These are phyloP conservation scores for Trichoderma sp. DNA, from an alignment of 2,329 filamentous ascomycete species.

Conservation along the genomic window DNA sequence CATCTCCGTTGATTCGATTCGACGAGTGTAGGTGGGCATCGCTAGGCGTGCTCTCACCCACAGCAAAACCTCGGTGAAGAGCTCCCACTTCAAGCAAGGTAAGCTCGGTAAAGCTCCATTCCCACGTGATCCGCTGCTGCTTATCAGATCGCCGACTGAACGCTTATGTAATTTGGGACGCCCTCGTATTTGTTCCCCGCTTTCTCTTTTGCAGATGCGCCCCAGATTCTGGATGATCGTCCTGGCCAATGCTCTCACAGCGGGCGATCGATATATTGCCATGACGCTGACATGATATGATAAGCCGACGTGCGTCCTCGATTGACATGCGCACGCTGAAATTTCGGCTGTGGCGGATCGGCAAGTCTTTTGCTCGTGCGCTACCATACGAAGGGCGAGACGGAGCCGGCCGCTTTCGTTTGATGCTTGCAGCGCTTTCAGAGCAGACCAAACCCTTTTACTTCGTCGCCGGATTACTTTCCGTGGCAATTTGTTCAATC, in stretches of 20 bases:
- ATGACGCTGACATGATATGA: slow-evolving; percentile 25
- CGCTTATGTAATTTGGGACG: background rate
- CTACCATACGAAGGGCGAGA: background rate
- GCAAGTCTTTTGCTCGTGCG: background rate
- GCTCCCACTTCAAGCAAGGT: background rate
- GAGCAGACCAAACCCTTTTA: background rate
- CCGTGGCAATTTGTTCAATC: background rate
- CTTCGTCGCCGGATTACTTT: background rate
- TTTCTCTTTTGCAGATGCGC: slow-evolving; percentile 17
- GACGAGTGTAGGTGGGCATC: background rate
- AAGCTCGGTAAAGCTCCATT: slow-evolving; percentile 9
- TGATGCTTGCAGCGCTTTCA: background rate
- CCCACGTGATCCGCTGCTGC: slow-evolving; percentile 4
- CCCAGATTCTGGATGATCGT: slow-evolving; percentile 20
- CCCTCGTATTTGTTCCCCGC: slow-evolving; percentile 15
- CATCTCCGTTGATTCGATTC: slow-evolving; percentile 15
- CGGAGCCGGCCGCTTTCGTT: slow-evolving; percentile 14
- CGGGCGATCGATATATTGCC: slow-evolving; percentile 17
- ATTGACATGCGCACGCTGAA: background rate
- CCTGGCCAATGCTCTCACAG: slow-evolving; percentile 8
- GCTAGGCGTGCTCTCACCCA: background rate
- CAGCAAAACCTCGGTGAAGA: slow-evolving; percentile 16
- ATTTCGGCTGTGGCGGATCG: background rate
- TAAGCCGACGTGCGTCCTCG: background rate
- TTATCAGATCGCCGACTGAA: background rate